phyloP scores from a whole-genome alignment of 495 filamentous ascomycete species.

The Penicillium egyptiacum region DNA sequence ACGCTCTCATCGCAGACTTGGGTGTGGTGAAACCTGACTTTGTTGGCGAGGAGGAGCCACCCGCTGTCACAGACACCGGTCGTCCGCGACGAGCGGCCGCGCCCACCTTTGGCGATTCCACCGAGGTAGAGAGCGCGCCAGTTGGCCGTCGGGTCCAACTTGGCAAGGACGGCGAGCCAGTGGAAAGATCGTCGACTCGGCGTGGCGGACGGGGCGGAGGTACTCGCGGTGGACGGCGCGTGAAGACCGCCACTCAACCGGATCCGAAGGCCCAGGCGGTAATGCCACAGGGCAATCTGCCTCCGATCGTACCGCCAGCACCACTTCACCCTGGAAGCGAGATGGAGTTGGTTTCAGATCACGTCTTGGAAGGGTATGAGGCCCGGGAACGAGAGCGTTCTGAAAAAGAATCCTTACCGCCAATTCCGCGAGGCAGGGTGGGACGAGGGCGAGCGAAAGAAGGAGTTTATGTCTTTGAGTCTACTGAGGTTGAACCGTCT shows the following conservation, averaged over 20 bases:
- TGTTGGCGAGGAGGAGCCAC: constrained; percentile 54
- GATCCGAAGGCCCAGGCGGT: constrained; percentile 31
- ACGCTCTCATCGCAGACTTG: constrained; percentile 72
- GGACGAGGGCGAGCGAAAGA: constrained; percentile 42
- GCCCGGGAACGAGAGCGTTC: constrained; percentile 25
- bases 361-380: constrained; percentile 21
- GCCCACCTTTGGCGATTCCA: constrained; percentile 65
- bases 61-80: constrained; percentile 64
- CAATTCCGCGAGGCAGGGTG: constrained; percentile 30
- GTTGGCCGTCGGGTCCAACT: constrained; percentile 49
- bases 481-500: constrained; percentile 40
- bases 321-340: constrained; percentile 29
- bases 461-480: constrained; percentile 43
- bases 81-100: constrained; percentile 69
- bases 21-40: constrained; percentile 56
- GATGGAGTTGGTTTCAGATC: constrained; percentile 36
- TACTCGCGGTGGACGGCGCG: constrained; percentile 39
- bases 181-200: constrained; percentile 56
- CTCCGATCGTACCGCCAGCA: constrained; percentile 20
- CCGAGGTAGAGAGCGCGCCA: constrained; percentile 48
- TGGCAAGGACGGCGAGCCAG: constrained; percentile 50
- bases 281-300: constrained; percentile 22
- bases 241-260: constrained; percentile 35
- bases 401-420: constrained; percentile 28
- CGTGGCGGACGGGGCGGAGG: constrained; percentile 48